Evolutionary conservation across 2,329 filamentous ascomycete species (phyloP), one percentile per base, ranked within the genome.

Genomic region (Beauveria scarabaeidicola): DNA sequence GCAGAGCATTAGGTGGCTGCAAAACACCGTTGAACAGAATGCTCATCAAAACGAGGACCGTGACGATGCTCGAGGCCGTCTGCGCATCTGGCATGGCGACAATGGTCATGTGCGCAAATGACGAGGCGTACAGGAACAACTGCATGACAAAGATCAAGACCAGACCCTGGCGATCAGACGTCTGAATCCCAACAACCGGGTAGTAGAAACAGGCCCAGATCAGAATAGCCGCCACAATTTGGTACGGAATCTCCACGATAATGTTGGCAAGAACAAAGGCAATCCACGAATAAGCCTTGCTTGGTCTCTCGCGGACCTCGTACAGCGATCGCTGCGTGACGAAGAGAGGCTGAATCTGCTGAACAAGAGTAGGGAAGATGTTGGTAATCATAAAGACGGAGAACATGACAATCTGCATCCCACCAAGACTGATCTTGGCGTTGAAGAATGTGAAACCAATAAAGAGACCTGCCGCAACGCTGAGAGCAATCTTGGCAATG

Each of bases 321-420:
- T 91, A 92, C 0, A 92, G 77, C 1, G 85, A 79, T 19, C 89
- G 82, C 66, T 91, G 88, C 0, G 84, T 85, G 64, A 91, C 78
- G 65, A 92, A 92, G 58, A 87, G 83, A 0, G 89, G 89, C 81
- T 91, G 90, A 21, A 88, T 86, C 69, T 89, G 86, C 63, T 89
- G 84, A 0, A 87, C 82, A 15, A 90, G 73, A 11, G 84, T 82
- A 17, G 84, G 82, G 69, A 92, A 92, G 68, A 92, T 87, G 23
- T 86, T 90, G 59, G 84, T 80, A 55, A 91, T 72, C 83, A 91
- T 87, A 73, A 92, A 92, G 44, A 90, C 83, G 51, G 80, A 79
- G 70, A 91, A 91, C 69, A 91, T 78, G 56, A 89, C 82, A 68
- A 88, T 88, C 67, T 90, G 86, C 64, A 91, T 81, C n/a, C 88